phyloP scores from a whole-genome alignment of 2,329 filamentous ascomycete species.

The Fusarium metavorans region DNA sequence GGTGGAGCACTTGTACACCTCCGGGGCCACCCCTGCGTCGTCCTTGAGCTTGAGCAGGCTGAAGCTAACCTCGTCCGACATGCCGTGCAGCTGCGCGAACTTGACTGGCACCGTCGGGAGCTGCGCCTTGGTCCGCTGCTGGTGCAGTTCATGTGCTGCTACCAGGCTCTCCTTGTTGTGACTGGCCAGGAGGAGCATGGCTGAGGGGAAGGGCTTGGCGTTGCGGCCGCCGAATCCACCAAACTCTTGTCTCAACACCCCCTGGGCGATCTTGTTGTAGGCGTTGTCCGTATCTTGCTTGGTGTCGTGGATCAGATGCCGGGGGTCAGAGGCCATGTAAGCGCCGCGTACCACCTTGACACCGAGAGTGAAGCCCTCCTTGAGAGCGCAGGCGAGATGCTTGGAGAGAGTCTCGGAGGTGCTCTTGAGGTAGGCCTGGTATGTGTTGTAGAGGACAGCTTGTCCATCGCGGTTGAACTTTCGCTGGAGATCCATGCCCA shows the following conservation, averaged over 20 bases:
- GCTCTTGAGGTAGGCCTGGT: conserved; percentile 67
- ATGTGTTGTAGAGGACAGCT: conserved; percentile 61
- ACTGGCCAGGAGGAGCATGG: conserved; percentile 64
- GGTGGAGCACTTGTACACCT: conserved; percentile 56
- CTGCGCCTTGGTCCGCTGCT: conserved; percentile 51
- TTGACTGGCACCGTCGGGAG: conserved; percentile 52
- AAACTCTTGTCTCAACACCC: conserved; percentile 55
- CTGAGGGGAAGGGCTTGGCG: conserved; percentile 54
- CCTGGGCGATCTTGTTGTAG: conserved; percentile 63
- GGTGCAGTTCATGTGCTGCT: conserved; percentile 58
- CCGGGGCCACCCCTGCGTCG: conserved; percentile 37
- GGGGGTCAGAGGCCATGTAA: conserved; percentile 64
- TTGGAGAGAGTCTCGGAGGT: conserved; percentile 55
- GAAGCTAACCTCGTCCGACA: conserved; percentile 69
- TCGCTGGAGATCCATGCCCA: conserved; percentile 52
- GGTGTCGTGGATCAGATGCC: conserved; percentile 63
- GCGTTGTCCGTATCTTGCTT: conserved; percentile 64
- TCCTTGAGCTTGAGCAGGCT: conserved; percentile 56
- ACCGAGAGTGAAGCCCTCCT: conserved; percentile 63
- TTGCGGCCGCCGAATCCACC: conserved; percentile 55
- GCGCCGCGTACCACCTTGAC: conserved; percentile 69
- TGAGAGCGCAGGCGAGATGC: conserved; percentile 59
- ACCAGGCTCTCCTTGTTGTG: conserved; percentile 60
- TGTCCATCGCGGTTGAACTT: conserved; percentile 54
- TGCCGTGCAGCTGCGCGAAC: conserved; percentile 68